These are phyloP conservation scores for Acephala macrosclerotiorum DNA, from an alignment of 2,329 filamentous ascomycete genomes.

Conservation along the genomic window DNA sequence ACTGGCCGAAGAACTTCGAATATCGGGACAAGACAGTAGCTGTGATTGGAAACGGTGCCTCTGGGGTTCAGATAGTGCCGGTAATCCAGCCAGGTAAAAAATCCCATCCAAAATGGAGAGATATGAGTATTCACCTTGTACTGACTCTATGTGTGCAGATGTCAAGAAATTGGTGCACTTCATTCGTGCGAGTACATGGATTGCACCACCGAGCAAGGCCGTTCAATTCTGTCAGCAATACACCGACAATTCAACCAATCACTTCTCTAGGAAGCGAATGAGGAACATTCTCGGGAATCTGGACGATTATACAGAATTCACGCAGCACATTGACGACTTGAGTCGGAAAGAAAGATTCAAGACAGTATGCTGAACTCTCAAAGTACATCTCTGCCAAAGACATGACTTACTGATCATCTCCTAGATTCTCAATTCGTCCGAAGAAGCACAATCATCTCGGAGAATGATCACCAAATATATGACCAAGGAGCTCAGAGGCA, in stretches of 20 bases:
- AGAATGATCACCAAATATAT: slow-evolving; percentile 12
- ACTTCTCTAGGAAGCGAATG: slow-evolving; percentile 40
- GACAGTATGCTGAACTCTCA: neutral
- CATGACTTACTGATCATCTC: neutral
- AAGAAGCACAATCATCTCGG: slow-evolving; percentile 2
- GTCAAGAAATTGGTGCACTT: slow-evolving; percentile 52
- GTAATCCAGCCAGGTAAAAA: slow-evolving; percentile 44
- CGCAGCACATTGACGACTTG: neutral
- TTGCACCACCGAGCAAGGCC: slow-evolving; percentile 48
- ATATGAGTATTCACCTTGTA: neutral
- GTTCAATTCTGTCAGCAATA: slow-evolving; percentile 30
- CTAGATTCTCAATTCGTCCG: neutral
- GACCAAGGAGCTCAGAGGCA: slow-evolving; percentile 34
- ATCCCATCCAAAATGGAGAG: neutral
- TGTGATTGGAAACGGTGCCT: slow-evolving; percentile 59
- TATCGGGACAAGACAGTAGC: slow-evolving; percentile 55
- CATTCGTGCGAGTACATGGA: slow-evolving; percentile 53
- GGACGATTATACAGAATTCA: slow-evolving; percentile 40
- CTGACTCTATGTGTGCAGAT: slow-evolving; percentile 31
- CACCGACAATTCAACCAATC: neutral
- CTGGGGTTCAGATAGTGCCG: slow-evolving; percentile 60
- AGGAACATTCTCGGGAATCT: neutral
- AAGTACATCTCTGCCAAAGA: neutral
- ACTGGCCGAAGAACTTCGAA: slow-evolving; percentile 62
- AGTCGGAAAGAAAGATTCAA: neutral